A percentile compares a stretch with the other conserved stretches of the same genome.
phyloP scores from a whole-genome alignment of 2,329 filamentous ascomycete species.

The Penicillium sp. region DNA sequence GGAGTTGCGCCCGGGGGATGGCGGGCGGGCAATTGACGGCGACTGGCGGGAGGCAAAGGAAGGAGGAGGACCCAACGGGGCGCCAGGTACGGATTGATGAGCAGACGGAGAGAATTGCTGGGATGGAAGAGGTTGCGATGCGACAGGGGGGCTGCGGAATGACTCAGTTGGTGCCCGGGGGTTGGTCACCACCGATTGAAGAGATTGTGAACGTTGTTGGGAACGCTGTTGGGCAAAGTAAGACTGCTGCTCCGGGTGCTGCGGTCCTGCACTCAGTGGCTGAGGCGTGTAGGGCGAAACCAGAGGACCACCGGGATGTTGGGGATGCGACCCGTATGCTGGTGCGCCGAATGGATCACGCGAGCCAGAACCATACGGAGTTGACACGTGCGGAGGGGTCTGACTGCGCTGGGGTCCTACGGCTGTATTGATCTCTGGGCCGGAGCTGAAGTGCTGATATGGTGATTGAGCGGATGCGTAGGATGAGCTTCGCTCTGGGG shows the following conservation, averaged over 20 bases:
- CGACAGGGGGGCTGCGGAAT: conserved; percentile 34
- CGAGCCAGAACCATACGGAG: conserved; percentile 32
- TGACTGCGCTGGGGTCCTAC: conserved; percentile 33
- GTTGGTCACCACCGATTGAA: conserved; percentile 39
- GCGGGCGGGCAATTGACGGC: conserved; percentile 36
- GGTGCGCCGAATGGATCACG: conserved; percentile 37
- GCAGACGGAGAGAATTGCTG: conserved; percentile 35
- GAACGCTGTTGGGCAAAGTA: conserved; percentile 39
- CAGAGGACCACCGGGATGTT: conserved; percentile 28
- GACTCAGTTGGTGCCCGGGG: conserved; percentile 33
- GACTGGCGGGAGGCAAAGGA: conserved; percentile 34
- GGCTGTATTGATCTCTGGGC: conserved; percentile 31
- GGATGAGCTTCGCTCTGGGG: conserved; percentile 42
- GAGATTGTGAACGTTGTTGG: conserved; percentile 38
- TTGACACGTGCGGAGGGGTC: conserved; percentile 31
- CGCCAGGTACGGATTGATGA: conserved; percentile 47
- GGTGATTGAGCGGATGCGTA: conserved; percentile 41
- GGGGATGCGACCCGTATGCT: conserved; percentile 30
- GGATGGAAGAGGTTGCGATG: conserved; percentile 30
- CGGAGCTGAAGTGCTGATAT: conserved; percentile 38
- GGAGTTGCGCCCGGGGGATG: conserved; percentile 38
- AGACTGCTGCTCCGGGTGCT: conserved; percentile 34
- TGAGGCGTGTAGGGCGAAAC: conserved; percentile 42
- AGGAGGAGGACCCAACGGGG: conserved; percentile 48
- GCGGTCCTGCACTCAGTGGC: conserved; percentile 30